Percentiles rank a stretch among this genome's conserved stretches.
Conservation (phyloP, 2,329 filamentous ascomycete species). For the Fusarium decemcellulare region DNA sequence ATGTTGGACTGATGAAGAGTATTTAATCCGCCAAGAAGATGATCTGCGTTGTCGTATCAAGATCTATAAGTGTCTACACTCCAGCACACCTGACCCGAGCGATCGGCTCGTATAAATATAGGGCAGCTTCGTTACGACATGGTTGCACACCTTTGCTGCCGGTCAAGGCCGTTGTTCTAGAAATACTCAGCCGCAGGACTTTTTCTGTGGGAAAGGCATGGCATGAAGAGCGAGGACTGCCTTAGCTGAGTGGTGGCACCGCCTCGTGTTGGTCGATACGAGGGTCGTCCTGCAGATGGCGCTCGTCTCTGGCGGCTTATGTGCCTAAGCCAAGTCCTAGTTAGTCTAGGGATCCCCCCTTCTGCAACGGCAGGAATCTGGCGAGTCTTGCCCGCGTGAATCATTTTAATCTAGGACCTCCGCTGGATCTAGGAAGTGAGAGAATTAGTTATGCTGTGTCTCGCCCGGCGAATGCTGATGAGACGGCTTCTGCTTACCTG, state of each 20-base stretch:
- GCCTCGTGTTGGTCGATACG: constrained; percentile 42
- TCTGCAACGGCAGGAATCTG: constrained; percentile 28
- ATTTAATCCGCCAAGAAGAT: constrained; percentile 11
- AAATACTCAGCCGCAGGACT: constrained; percentile 21
- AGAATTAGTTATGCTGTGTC: neutral
- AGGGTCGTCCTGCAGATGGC: constrained; percentile 37
- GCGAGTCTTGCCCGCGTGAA: constrained; percentile 3
- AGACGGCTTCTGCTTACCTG: neutral
- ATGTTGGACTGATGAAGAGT: neutral
- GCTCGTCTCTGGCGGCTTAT: constrained; percentile 28
- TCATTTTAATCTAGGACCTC: constrained; percentile 4
- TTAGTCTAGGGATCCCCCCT: constrained; percentile 18
- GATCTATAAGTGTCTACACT: constrained; percentile 13
- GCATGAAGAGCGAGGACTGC: constrained; percentile 4
- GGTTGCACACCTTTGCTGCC: constrained; percentile 16
- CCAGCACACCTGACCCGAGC: constrained; percentile 18
- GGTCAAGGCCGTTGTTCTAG: constrained; percentile 25
- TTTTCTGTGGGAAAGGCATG: constrained; percentile 23
- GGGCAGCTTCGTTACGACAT: neutral
- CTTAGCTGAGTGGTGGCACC: constrained; percentile 26
- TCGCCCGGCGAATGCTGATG: neutral
- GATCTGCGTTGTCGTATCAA: constrained; percentile 11
- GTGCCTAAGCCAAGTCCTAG: constrained; percentile 28
- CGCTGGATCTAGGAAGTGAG: neutral
- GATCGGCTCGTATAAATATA: constrained; percentile 32